Evolutionary conservation across 2,329 filamentous ascomycete genomes (phyloP).

Genomic region (Zymoseptoria pseudotritici): DNA sequence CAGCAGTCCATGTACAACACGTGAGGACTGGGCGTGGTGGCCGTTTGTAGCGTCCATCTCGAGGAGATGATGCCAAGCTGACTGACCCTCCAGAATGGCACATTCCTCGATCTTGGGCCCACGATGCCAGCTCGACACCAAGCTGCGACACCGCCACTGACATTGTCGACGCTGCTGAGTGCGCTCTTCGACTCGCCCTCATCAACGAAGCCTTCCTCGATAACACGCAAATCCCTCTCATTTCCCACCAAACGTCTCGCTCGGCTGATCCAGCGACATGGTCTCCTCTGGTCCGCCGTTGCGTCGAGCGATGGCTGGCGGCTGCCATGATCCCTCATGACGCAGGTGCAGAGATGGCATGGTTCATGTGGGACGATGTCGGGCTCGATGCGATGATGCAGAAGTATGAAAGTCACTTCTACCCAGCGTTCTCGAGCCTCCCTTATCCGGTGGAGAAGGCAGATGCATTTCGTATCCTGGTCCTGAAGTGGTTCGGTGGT

Average conservation of each 20-base stretch:
- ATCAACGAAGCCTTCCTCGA: slow-evolving; percentile 1
- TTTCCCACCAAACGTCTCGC: slow-evolving; percentile 3
- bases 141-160: neutral
- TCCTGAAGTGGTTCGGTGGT: slow-evolving; percentile 7
- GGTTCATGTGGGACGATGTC: slow-evolving; percentile 7
- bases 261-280: neutral
- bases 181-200: slow-evolving; percentile 1
- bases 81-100: neutral
- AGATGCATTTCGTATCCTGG: slow-evolving; percentile 2
- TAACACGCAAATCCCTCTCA: slow-evolving; percentile 3
- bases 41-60: neutral
- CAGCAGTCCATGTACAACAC: neutral
- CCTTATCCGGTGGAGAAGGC: slow-evolving; percentile 8
- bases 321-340: neutral
- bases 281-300: neutral
- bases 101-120: neutral
- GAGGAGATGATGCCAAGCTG: neutral
- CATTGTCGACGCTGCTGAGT: slow-evolving; percentile 6
- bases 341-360: slow-evolving; percentile 2
- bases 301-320: neutral
- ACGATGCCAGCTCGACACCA: neutral
- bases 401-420: slow-evolving; percentile 2
- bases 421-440: neutral
- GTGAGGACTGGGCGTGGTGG: neutral
- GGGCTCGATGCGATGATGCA: neutral